These are phyloP conservation scores for Suillus discolor DNA, from an alignment of 768 basidiomycete species.

Conservation along the genomic window DNA sequence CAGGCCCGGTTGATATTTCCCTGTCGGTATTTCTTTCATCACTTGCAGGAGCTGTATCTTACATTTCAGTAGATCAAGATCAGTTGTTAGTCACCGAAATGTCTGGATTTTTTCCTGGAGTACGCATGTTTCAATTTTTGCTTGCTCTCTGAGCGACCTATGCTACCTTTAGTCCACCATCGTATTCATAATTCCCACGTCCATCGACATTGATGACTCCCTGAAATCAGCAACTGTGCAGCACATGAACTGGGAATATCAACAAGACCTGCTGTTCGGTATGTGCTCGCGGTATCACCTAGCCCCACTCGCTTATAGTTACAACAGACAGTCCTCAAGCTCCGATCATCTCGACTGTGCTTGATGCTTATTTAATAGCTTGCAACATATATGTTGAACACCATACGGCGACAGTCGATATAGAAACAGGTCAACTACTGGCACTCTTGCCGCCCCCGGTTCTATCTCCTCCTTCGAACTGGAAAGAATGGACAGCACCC, in stretches of 20 bases:
- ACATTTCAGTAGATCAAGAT: background rate
- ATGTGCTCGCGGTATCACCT: conserved; percentile 2
- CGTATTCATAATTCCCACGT: conserved; percentile 15
- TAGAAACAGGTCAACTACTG: conserved; percentile 1
- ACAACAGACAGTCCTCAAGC: background rate
- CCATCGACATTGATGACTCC: conserved; percentile 8
- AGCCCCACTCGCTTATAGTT: background rate
- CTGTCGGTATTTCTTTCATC: conserved; percentile 2
- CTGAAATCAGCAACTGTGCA: background rate
- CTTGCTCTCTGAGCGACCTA: background rate
- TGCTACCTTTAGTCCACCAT: conserved; percentile 3
- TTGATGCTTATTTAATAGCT: conserved; percentile 10
- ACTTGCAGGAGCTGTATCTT: background rate
- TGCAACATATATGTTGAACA: conserved; percentile 11
- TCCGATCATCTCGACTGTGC: conserved; percentile 2
- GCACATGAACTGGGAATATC: conserved; percentile 6
- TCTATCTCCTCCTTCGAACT: background rate
- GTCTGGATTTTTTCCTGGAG: background rate
- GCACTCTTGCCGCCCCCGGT: background rate
- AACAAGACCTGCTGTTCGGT: background rate
- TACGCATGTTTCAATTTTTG: background rate
- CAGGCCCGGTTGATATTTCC: fast-evolving
- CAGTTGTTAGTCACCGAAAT: background rate
- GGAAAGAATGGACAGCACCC: background rate
- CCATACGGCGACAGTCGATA: conserved; percentile 6